Evolutionary conservation across 306 rosid genomes (phyloP).

Genomic region (Gynostemma pentaphyllum): DNA sequence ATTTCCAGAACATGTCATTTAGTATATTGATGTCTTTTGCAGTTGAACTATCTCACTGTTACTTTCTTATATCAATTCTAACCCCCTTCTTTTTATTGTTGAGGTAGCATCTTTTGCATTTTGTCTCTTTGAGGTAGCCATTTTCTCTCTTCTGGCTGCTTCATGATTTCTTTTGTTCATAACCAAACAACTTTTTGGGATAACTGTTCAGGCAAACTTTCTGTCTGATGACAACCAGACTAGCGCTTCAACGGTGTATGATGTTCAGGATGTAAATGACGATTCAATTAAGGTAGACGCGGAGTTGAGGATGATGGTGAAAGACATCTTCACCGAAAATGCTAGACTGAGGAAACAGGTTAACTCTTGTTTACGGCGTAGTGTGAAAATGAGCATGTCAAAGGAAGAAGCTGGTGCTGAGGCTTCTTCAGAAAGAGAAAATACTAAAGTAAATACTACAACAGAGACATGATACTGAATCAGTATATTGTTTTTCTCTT

Average conservation of each 20-base stretch:
- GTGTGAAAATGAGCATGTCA: constrained; percentile 34
- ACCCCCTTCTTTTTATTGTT: background rate
- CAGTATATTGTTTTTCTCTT: background rate
- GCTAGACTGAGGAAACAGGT: constrained; percentile 82
- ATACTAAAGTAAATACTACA: constrained; percentile 24
- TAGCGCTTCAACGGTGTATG: constrained; percentile 25
- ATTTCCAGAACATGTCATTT: too few species aligned
- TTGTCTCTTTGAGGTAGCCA: background rate
- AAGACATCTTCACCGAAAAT: constrained; percentile 52
- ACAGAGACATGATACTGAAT: constrained; percentile 24
- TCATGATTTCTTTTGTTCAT: background rate
- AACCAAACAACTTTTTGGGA: background rate
- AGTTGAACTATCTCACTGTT: too few species aligned
- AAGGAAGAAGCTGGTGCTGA: constrained; percentile 25
- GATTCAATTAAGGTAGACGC: constrained; percentile 27
- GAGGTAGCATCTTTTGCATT: background rate
- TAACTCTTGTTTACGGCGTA: constrained; percentile 28
- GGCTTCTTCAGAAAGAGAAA: constrained; percentile 24
- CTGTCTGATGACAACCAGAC: constrained; percentile 32
- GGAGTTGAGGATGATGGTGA: constrained; percentile 52
- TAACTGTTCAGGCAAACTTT: constrained; percentile 48
- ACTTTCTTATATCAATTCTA: too few species aligned
- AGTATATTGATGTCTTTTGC: too few species aligned
- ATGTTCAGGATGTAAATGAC: constrained; percentile 16
- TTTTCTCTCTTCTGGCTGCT: background rate